Base-by-base conservation (phyloP, 352 stramenopile genomes). In the Globisporangium ultimum region DNA sequence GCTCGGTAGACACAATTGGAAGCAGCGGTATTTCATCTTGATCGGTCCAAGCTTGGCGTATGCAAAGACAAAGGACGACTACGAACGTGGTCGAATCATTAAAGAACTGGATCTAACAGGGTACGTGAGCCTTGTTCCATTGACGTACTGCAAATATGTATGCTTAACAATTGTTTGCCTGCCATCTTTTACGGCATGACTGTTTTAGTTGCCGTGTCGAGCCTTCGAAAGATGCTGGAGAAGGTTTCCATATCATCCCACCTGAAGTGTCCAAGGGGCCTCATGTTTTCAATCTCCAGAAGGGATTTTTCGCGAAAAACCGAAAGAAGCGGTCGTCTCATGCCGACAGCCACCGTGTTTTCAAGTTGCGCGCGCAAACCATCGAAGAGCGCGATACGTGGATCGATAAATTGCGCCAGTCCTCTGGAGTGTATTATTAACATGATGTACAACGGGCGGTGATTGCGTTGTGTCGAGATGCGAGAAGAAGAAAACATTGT, bases 21-120 rank as follows among this genome's bases (percentile, higher is more conserved):
- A 95, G 68, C 84, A 93, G 60, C 75, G 86, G 32, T 95, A 93
- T 66, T 95, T 95, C 60, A 90, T 93, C 62, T 69, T 95, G 24
- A 77, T 78, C 22, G 80, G 77, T 2, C 58, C 71, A 20, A 88
- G 76, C 32, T 64, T 95, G 43, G 83, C 87, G 50, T 95, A 95
- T 55, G 86, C 86, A 1, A 91, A 83, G 60, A 90, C 84, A 0
- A 93, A 93, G 47, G 86, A 95, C 57, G 86, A 95, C 48, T 93
- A 95, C 48, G 86, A 95, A 54, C 86, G 86, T 22, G 86, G 86
- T 21, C 78, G 76, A 28, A 93, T 95, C 56, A 91, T 95, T 68
- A 93, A 93, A 59, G 84, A 93, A 50, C 64, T 95, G 18, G 82
- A 72, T 46, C 69, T 95, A 7, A 80, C 73, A n/a, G 86, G 84